Evolutionary conservation across 345 rosid species (phyloP).

Genomic region (Rhodamnia argentea): DNA sequence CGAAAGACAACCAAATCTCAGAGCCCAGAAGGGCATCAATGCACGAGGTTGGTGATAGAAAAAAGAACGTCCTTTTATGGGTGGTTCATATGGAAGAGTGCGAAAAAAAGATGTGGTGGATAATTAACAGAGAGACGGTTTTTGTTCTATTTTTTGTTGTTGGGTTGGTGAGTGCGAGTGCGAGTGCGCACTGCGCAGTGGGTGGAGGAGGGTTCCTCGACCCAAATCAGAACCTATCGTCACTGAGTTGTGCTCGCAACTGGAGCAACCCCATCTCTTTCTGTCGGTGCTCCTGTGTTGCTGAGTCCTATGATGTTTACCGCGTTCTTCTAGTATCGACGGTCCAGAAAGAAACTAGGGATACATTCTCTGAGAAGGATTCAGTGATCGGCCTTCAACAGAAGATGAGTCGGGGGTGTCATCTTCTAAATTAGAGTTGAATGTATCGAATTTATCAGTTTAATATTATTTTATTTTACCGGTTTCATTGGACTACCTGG

Average conservation of each 20-base stretch:
- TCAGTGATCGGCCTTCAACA: not conserved
- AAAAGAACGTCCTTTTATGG: not conserved
- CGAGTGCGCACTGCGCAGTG: too few relatives aligned
- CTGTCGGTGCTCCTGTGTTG: not conserved
- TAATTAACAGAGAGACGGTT: not conserved
- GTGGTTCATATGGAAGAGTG: too few relatives aligned
- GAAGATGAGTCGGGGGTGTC: not conserved
- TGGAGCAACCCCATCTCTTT: slow-evolving; percentile 2
- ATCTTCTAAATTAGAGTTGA: not conserved
- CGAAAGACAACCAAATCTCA: not conserved
- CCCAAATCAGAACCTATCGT: slow-evolving; percentile 53
- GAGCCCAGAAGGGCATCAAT: not conserved
- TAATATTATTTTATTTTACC: too few relatives aligned
- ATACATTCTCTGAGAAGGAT: too few relatives aligned
- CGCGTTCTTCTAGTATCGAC: not conserved
- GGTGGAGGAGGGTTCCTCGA: too few relatives aligned
- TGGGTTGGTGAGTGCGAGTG: slow-evolving; percentile 33
- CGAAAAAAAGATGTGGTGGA: not conserved
- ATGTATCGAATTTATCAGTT: not conserved
- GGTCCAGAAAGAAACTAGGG: not conserved
- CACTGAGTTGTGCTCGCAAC: slow-evolving; percentile 43
- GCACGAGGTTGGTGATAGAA: not conserved
- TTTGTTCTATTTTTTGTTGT: not conserved
- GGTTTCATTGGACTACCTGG: too few relatives aligned
- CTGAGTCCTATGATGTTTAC: not conserved